phyloP scores from a whole-genome alignment of 306 rosid genomes.

The Oxytropis ochrocephala region DNA sequence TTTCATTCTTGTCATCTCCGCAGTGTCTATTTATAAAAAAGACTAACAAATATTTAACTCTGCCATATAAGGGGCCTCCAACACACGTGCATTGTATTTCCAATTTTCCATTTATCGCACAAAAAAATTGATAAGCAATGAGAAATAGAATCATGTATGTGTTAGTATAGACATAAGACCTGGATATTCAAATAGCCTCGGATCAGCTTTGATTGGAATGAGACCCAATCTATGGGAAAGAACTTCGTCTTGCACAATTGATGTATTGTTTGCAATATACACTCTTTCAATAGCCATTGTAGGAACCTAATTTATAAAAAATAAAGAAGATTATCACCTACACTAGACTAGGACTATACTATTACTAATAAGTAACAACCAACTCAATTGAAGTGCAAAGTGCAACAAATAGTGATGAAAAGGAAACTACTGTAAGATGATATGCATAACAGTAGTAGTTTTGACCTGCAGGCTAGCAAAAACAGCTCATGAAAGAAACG shows the following conservation, averaged over 20 bases:
- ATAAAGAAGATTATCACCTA: slow-evolving; percentile 4
- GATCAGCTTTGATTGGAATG: slow-evolving; percentile 77
- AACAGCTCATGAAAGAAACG: background rate
- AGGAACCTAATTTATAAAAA: slow-evolving; percentile 55
- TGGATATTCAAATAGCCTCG: slow-evolving; percentile 79
- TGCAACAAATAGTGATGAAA: slow-evolving; percentile 1
- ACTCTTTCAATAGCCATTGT: slow-evolving; percentile 98
- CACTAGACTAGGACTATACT: background rate
- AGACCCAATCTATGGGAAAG: slow-evolving; percentile 96
- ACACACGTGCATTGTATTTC: background rate
- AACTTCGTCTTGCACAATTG: slow-evolving; percentile 88
- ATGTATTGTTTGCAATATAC: slow-evolving; percentile 75
- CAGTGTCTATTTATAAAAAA: slow-evolving; percentile 34
- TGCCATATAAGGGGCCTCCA: background rate
- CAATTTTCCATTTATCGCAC: background rate
- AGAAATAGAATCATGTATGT: slow-evolving; percentile 2
- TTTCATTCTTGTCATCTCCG: slow-evolving; percentile 60
- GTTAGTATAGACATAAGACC: slow-evolving; percentile 38
- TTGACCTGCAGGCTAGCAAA: background rate
- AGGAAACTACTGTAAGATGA: background rate
- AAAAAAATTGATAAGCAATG: background rate
- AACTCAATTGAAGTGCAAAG: background rate
- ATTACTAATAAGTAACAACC: background rate
- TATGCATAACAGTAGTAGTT: background rate
- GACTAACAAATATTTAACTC: slow-evolving; percentile 12